These are phyloP conservation scores for Tetraselmis striata DNA, from an alignment of 139 green algal genomes.

Conservation along the genomic window DNA sequence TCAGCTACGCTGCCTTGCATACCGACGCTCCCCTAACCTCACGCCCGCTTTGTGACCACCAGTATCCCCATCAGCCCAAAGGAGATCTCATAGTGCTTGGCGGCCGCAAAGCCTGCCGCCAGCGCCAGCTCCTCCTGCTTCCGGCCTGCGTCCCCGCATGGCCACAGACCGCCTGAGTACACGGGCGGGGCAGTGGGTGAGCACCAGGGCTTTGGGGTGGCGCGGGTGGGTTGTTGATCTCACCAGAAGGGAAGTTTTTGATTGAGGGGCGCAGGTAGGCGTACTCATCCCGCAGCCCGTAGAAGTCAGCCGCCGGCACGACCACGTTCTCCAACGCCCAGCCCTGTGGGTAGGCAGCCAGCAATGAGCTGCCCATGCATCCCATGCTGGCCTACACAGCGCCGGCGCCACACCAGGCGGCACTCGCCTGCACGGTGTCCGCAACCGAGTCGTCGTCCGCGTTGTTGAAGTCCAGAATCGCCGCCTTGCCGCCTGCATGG, in stretches of 20 bases:
- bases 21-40: too few species aligned
- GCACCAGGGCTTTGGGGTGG: too few species aligned
- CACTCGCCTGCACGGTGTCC: slow-evolving; percentile 48
- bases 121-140: slow-evolving; percentile 65
- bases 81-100: slow-evolving; percentile 72
- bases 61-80: slow-evolving; percentile 85
- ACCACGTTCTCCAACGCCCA: slow-evolving; percentile 74
- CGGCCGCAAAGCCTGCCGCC: slow-evolving; percentile 65
- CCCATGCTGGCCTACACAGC: too few species aligned
- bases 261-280: slow-evolving; percentile 89
- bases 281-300: slow-evolving; percentile 80
- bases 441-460: slow-evolving; percentile 40
- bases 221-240: too few species aligned
- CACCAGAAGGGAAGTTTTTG: slow-evolving; percentile 75
- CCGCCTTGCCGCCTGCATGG: slow-evolving; percentile 48
- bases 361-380: too few species aligned
- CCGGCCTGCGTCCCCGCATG: too few species aligned
- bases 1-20: too few species aligned
- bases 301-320: slow-evolving; percentile 67
- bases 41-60: too few species aligned
- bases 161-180: too few species aligned
- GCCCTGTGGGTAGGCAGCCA: too few species aligned
- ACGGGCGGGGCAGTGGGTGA: too few species aligned
- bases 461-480: slow-evolving; percentile 98
- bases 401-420: too few species aligned